A percentile compares a stretch with the other conserved stretches of the same genome.
phyloP scores from a whole-genome alignment of 2,329 filamentous ascomycete genomes.

The Pseudocercospora pini-densiflorae region DNA sequence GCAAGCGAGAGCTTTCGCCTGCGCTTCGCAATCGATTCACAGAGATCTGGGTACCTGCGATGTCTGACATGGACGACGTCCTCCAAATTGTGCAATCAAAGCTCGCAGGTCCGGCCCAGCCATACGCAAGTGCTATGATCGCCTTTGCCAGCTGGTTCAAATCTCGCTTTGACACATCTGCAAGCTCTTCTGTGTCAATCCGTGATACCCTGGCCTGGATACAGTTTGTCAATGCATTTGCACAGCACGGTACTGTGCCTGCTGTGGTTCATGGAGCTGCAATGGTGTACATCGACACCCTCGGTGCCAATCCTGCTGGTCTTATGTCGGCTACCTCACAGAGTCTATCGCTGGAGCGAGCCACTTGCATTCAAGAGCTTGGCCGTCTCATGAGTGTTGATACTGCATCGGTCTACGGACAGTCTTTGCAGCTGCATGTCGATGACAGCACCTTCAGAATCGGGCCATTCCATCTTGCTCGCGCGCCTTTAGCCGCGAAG shows the following conservation, averaged over 20 bases:
- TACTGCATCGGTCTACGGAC: constrained; percentile 67
- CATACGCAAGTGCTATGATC: constrained; percentile 72
- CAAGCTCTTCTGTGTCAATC: constrained; percentile 80
- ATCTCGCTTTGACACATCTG: constrained; percentile 73
- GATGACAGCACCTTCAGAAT: constrained; percentile 63
- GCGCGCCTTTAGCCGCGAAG: neutral
- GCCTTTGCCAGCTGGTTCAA: constrained; percentile 95
- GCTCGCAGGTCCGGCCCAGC: constrained; percentile 60
- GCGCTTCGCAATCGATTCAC: constrained; percentile 96
- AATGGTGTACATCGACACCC: constrained; percentile 93
- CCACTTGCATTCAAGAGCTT: constrained; percentile 73
- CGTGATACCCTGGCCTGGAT: constrained; percentile 94
- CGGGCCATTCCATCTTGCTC: constrained; percentile 72
- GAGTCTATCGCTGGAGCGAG: constrained; percentile 72
- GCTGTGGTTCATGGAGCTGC: constrained; percentile 81
- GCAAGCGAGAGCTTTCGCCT: constrained; percentile 95
- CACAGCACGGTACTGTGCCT: constrained; percentile 19
- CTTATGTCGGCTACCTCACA: constrained; percentile 74
- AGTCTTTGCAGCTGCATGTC: constrained; percentile 63
- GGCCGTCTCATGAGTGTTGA: constrained; percentile 68
- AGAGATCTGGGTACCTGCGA: constrained; percentile 94
- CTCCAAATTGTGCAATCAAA: constrained; percentile 84
- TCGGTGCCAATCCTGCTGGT: constrained; percentile 93
- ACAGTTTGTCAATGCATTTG: constrained; percentile 74
- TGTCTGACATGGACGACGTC: constrained; percentile 85